Conservation (phyloP, 768 basidiomycete species). For the Scleroderma bovista region DNA sequence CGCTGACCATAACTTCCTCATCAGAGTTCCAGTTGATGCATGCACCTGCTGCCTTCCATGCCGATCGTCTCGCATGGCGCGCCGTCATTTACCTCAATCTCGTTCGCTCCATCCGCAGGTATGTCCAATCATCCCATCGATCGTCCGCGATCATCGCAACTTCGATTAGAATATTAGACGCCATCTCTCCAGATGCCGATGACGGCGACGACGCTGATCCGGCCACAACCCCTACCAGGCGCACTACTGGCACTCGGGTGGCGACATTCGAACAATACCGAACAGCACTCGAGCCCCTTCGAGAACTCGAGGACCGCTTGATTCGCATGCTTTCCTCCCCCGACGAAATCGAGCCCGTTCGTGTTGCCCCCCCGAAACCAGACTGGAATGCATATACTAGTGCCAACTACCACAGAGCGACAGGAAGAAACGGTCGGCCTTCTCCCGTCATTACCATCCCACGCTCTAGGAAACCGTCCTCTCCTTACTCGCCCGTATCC, state of each 20-base stretch:
- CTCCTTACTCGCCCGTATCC: conserved; percentile 23
- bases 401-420: conserved; percentile 8
- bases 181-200: conserved; percentile 61
- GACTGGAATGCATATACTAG: conserved; percentile 34
- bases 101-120: conserved; percentile 76
- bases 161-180: conserved; percentile 58
- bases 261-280: conserved; percentile 60
- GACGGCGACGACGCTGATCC: conserved; percentile 57
- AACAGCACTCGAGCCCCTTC: conserved; percentile 58
- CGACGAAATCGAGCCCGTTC: conserved; percentile 62
- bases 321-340: conserved; percentile 62
- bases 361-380: conserved; percentile 36
- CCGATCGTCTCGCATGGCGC: conserved; percentile 81
- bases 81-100: conserved; percentile 86
- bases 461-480: conserved; percentile 14
- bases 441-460: conserved; percentile 31
- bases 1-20: conserved; percentile 13
- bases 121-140: conserved; percentile 17
- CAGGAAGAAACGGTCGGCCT: conserved; percentile 40
- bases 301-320: conserved; percentile 64
- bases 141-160: not conserved
- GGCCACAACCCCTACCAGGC: conserved; percentile 24
- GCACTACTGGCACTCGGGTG: conserved; percentile 43
- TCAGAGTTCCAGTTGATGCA: conserved; percentile 83
- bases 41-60: conserved; percentile 67